Evolutionary conservation across 2,329 filamentous ascomycete genomes (phyloP).

Genomic region (Microdochium trichocladiopsis): DNA sequence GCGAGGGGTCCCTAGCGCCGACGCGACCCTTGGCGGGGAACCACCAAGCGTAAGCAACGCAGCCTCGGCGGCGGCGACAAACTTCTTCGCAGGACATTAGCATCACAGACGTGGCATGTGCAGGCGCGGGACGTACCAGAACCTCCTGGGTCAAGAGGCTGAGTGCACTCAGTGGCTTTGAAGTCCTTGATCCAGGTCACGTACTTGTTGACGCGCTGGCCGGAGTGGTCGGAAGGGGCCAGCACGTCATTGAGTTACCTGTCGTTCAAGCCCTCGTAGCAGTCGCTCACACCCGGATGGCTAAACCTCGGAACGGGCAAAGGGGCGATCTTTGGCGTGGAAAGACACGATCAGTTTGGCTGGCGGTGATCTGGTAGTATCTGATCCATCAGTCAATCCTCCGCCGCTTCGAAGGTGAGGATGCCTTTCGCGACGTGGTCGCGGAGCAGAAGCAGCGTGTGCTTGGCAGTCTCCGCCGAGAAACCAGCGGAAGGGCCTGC

Average conservation of each 20-base stretch:
- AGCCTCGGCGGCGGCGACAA: too few relatives aligned
- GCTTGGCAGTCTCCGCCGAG: constrained; percentile 24
- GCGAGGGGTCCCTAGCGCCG: too few relatives aligned
- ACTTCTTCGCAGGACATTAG: too few relatives aligned
- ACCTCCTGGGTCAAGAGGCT: too few relatives aligned
- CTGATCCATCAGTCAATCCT: constrained; percentile 57
- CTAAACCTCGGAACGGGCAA: constrained; percentile 52
- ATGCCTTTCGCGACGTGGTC: constrained; percentile 51
- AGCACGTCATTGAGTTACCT: constrained; percentile 42
- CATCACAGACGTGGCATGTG: too few relatives aligned
- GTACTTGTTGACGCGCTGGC: constrained; percentile 47
- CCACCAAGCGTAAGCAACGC: too few relatives aligned
- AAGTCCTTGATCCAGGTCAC: constrained; percentile 34
- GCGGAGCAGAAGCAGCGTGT: constrained; percentile 38
- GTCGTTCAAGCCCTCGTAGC: constrained; percentile 45
- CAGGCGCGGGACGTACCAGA: too few relatives aligned
- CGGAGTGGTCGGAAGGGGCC: constrained; percentile 35
- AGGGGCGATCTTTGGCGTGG: constrained; percentile 50
- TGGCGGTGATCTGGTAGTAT: constrained; percentile 27
- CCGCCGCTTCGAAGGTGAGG: constrained; percentile 55
- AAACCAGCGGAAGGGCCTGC: constrained; percentile 17
- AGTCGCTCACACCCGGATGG: constrained; percentile 54
- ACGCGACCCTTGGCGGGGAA: too few relatives aligned
- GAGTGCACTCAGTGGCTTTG: too few relatives aligned
- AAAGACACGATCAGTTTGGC: constrained; percentile 51